Evolutionary conservation across 116 monocot species (phyloP).

Genomic region (Phalaenopsis hybrid): DNA sequence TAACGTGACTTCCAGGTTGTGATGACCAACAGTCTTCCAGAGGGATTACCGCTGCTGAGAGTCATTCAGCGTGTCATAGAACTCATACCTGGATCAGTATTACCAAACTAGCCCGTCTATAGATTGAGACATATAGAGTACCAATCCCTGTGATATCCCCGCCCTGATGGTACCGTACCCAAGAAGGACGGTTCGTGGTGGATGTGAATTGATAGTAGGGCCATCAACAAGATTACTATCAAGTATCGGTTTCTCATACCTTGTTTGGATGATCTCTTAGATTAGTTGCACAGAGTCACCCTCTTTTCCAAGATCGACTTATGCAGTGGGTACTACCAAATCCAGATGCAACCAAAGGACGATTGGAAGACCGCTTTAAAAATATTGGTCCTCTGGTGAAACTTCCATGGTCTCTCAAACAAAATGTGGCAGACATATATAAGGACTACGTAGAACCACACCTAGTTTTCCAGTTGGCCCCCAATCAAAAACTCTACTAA

Average conservation of each 20-base stretch:
- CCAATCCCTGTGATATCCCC: not conserved
- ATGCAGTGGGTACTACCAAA: not conserved
- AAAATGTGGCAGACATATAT: too few species aligned
- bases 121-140: not conserved
- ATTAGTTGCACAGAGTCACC: not conserved
- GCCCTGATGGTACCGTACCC: not conserved
- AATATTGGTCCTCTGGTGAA: not conserved
- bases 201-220: not conserved
- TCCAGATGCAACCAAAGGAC: not conserved
- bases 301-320: not conserved
- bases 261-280: not conserved
- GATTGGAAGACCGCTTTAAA: not conserved
- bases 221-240: not conserved
- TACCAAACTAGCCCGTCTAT: not conserved
- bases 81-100: not conserved
- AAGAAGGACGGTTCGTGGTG: not conserved
- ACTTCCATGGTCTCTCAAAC: too few species aligned
- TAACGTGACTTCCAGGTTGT: not conserved
- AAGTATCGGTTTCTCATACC: not conserved
- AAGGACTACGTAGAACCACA: too few species aligned
- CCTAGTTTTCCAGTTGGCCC: too few species aligned
- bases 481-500: too few species aligned
- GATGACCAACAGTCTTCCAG: not conserved
- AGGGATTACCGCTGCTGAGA: not conserved
- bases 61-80: not conserved